Evolutionary conservation across 2,329 filamentous ascomycete genomes (phyloP).

Genomic region (Microcyclospora tardicrescens): DNA sequence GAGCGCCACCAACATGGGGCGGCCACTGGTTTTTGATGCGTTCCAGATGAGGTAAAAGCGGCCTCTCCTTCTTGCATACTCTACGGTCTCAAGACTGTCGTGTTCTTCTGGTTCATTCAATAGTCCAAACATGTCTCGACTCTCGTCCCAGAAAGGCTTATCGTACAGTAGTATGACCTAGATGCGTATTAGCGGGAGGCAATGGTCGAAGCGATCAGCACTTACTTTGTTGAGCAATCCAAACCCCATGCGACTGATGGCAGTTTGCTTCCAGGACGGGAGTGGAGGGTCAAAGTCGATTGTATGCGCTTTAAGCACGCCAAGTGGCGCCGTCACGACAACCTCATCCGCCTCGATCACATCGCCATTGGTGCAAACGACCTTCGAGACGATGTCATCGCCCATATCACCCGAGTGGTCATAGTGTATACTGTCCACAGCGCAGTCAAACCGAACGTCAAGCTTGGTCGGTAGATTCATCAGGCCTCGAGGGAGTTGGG

Average conservation of each 20-base stretch:
- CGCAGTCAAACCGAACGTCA: conserved; percentile 60
- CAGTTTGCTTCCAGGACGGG: conserved; percentile 72
- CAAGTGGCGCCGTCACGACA: conserved; percentile 80
- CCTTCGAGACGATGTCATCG: conserved; percentile 37
- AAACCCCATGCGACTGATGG: conserved; percentile 76
- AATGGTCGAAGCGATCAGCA: background rate
- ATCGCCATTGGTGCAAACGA: conserved; percentile 68
- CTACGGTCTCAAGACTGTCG: conserved; percentile 61
- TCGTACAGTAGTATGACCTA: conserved; percentile 74
- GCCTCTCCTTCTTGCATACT: conserved; percentile 69
- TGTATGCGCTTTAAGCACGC: conserved; percentile 72
- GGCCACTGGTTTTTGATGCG: conserved; percentile 73
- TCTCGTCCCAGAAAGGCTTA: conserved; percentile 77
- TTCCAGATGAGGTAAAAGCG: conserved; percentile 98
- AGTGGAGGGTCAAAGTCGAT: conserved; percentile 81
- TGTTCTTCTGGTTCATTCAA: conserved; percentile 59
- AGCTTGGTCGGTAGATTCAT: conserved; percentile 64
- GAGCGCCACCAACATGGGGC: conserved; percentile 73
- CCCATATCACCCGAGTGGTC: conserved; percentile 12
- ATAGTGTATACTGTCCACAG: conserved; percentile 63
- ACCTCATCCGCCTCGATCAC: conserved; percentile 73
- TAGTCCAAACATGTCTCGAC: conserved; percentile 86
- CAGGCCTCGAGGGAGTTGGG: conserved; percentile 79
- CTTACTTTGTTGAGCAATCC: conserved; percentile 79
- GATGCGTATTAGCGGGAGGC: conserved; percentile 5